These are phyloP conservation scores for Saccharomyces hybrid DNA, from an alignment of 1,139 yeast genomes.

Conservation along the genomic window DNA sequence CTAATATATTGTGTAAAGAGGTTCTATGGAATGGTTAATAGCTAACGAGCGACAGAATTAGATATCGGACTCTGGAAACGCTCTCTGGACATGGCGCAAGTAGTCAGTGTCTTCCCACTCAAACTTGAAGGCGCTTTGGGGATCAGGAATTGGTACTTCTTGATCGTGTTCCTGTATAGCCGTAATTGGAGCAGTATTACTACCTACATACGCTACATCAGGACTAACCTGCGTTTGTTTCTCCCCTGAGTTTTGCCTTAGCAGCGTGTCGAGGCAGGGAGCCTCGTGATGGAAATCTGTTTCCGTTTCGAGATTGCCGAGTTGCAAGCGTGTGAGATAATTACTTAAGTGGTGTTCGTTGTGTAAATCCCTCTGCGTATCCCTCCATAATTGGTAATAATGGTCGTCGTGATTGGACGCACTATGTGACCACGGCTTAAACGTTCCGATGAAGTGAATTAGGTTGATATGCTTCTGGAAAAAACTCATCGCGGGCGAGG, in stretches of 20 bases:
- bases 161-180: not conserved
- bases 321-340: not conserved
- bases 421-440: constrained; percentile 63
- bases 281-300: not conserved
- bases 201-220: not conserved
- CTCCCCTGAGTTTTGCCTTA: not conserved
- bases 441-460: constrained; percentile 73
- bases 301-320: not conserved
- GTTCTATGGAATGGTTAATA: not conserved
- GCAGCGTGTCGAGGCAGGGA: not conserved
- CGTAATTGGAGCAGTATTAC: not conserved
- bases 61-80: constrained; percentile 13
- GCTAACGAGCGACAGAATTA: not conserved
- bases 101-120: constrained; percentile 20
- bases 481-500: constrained; percentile 64
- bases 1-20: not conserved
- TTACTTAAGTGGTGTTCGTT: not conserved
- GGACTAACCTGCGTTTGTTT: not conserved
- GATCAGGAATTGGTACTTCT: not conserved
- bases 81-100: constrained; percentile 16
- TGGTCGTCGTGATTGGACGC: not conserved
- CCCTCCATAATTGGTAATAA: not conserved
- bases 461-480: constrained; percentile 50
- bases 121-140: constrained; percentile 8
- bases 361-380: not conserved